Base-by-base conservation (phyloP, 495 filamentous ascomycete species). In the Penicillium crystallinum region DNA sequence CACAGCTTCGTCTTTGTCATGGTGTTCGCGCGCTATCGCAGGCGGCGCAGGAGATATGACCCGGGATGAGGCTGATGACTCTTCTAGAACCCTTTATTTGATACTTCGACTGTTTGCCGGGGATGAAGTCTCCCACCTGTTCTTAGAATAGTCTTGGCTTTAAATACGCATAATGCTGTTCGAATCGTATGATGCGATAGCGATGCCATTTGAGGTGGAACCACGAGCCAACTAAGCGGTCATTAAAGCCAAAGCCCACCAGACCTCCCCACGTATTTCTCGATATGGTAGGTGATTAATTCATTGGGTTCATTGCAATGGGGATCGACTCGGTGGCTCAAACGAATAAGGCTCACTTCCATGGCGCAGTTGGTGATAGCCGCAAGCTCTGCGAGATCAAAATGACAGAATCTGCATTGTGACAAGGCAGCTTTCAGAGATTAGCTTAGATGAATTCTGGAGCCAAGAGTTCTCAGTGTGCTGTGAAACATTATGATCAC, bases 281-380 rank as follows among this genome's bases (percentile, higher is more conserved):
- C 25, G 25, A 43, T 19, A 43, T 19, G 40, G 40, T 4, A 43
- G 15, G 40, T 2, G n/a, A 27, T 43, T 14, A 42, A 21, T 42
- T 42, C 22, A 42, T 27, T 42, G 40, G 30, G 23, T 43, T 17
- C 27, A 12, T 43, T 29, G 23, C 23, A 43, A 43, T 30, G 25
- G 25, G 25, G 6, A 7, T 18, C 29, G 39, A 27, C 31, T 52
- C 14, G 14, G 17, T 27, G 2, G 2, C 14, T 7, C 17, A 46
- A 33, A 30, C 31, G 33, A 38, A 53, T 46, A 46, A 29, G 42
- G 34, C 50, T 30, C 46, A 37, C 25, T 44, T 30, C 29, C 30
- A 50, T 54, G 58, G 64, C 61, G 63, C 70, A 68, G 68, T 73
- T 73, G 70, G 64, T 70, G 66, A 71, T 66, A 67, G 57, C 55